Base-by-base conservation (phyloP, 2,329 filamentous ascomycete genomes). In the Capronia americana region DNA sequence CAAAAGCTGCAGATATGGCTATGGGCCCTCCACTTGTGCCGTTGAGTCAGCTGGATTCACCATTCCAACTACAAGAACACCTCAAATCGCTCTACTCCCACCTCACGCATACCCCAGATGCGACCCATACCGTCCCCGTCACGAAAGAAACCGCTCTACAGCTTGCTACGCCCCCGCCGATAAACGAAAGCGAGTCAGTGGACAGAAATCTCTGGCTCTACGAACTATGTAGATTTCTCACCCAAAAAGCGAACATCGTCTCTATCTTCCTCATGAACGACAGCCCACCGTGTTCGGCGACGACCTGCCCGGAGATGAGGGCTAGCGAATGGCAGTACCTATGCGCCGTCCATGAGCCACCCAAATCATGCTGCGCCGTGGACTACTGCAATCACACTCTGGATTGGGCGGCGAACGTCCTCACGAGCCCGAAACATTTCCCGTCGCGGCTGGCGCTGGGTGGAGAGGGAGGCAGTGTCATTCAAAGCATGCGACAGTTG, bases 371-470 rank as follows among this genome's bases (percentile, higher is more conserved):
- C 82, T 97, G 94, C 79, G 95, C 95, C 59, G 97, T 99, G 75
- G 95, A 99, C 80, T 99, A 99, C 81, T 97, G 93, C 85, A 98
- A 94, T 78, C 95, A 99, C 77, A 99, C 95, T 0, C 88, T 99
- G 51, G 95, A 99, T 81, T 98, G 94, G 92, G 95, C 95, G 2
- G 93, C 92, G 64, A 97, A 96, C 74, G 91, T 94, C 23, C 89
- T 99, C 64, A 97, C 94, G 2, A 95, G 93, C 73, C 91, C 92
- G 62, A 97, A 97, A 82, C 91, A 95, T 76, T 99, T 99, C 77
- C 94, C 95, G 0, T 96, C 92, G 73, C 87, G 95, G 61, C 87
- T 96, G 24, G 85, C 84, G 0, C 76, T 89, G 51, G 87, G 86
- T 30, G 71, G 70, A 28, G 72, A 71, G 41, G 77, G 73, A n/a